These are phyloP conservation scores for Colletotrichum eleusines DNA, from an alignment of 2,329 filamentous ascomycete genomes.

Conservation along the genomic window DNA sequence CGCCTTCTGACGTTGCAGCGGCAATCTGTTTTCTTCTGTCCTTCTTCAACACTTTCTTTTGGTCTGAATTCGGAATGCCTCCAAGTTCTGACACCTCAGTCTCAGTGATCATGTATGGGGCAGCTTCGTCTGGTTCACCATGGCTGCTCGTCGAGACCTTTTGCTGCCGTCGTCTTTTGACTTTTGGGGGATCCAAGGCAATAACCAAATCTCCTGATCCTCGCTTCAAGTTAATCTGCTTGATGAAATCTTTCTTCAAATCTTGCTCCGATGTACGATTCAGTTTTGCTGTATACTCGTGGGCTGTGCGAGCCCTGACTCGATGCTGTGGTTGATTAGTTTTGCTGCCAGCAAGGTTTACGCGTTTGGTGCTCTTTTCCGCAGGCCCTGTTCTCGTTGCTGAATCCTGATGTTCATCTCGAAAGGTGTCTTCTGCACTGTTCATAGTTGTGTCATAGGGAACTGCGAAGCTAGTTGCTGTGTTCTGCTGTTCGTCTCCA, in stretches of 20 bases:
- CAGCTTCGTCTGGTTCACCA: background rate
- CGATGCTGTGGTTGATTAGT: background rate
- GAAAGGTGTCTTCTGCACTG: no score
- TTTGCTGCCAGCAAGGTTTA: background rate
- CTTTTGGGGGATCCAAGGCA: background rate
- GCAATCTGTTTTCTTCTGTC: background rate
- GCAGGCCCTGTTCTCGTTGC: no score
- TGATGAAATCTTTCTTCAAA: background rate
- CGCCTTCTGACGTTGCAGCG: background rate
- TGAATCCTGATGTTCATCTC: background rate
- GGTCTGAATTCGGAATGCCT: background rate
- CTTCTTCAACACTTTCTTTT: background rate
- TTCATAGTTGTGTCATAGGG: background rate
- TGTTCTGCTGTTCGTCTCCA: background rate
- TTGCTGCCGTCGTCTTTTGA: background rate
- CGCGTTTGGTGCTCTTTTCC: background rate
- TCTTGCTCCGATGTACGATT: background rate
- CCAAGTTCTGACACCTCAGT: background rate
- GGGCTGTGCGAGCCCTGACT: background rate
- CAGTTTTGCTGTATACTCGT: background rate
- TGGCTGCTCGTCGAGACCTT: background rate
- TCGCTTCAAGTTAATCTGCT: background rate
- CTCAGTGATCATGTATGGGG: fast-evolving
- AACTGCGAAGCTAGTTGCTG: no score
- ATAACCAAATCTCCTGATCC: background rate